Evolutionary conservation across 345 rosid genomes (phyloP), one percentile per base, ranked within the genome.

Genomic region (Camelina neglecta): DNA sequence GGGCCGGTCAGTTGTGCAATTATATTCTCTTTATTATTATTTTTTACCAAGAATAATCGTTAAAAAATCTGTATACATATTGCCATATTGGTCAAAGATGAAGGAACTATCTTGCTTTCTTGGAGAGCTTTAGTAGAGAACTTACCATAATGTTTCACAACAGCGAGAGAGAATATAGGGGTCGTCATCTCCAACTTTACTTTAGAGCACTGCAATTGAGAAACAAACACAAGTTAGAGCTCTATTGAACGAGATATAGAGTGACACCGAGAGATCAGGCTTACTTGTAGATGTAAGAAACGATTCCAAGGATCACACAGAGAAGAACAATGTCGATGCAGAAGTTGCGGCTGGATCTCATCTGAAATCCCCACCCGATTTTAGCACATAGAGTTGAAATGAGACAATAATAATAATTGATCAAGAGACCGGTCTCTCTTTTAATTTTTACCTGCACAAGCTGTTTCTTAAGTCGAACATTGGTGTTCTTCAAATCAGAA

Each of bases 331-430:
- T 86, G 81, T 90, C 96, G n/a, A 94, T 83, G 83, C 85, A 87
- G 84, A 91, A 83, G 83, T 93, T 93, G 61, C 84, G 81, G 65
- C 85, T 84, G 49, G 94, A 88, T 76, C 98, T 84, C 72, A 90
- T 54, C 98, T 89, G 86, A 48, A 80, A 62, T n/a, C 23, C 23
- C 44, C 61, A 60, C 29, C 26, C 36, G 16, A 23, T 18, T 35
- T 49, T 42, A 67, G 24, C 20, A 48, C 45, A 59, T 39, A 44
- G 18, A 26, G 54, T 42, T 51, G 24, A 51, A 36, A 41, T 24
- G 35, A 36, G 67, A 70, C 53, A 13, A 56, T 18, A 31, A 65
- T 58, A 47, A 7, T 26, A 6, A 55, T n/a, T 35, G 38, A 35
- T 6, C 24, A 58, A 33, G 24, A 58, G 31, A 35, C 42, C 44